Percentiles rank a stretch among this genome's conserved stretches.
Evolutionary conservation across 1,284 basidiomycete species (phyloP).

Genomic region (Malassezia restricta): DNA sequence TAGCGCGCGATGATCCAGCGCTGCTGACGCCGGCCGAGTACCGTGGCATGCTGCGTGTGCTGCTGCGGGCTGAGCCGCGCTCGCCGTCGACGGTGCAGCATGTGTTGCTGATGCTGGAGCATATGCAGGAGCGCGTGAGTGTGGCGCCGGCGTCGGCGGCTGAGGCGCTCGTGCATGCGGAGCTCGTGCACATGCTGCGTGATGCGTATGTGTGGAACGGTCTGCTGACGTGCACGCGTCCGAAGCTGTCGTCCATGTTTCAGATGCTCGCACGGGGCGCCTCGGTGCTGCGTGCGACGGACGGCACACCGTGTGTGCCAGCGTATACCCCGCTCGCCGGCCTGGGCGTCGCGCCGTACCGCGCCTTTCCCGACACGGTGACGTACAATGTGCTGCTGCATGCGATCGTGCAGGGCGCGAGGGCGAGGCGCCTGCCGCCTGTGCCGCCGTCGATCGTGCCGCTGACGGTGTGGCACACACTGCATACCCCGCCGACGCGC

Average conservation of each 20-base stretch:
- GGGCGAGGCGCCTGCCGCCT: not conserved
- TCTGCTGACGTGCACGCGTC: not conserved
- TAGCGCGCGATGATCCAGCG: not conserved
- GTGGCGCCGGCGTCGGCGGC: not conserved
- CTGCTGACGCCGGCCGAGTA: constrained; percentile 9
- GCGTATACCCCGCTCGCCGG: not conserved
- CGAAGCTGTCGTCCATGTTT: not conserved
- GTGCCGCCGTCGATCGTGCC: not conserved
- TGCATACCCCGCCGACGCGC: not conserved
- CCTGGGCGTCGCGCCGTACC: not conserved
- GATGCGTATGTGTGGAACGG: constrained; percentile 14
- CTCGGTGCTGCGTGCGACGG: not conserved
- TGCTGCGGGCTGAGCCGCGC: not conserved
- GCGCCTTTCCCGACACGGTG: constrained; percentile 6
- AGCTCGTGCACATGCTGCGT: constrained; percentile 1
- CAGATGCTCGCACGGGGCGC: constrained; percentile 3
- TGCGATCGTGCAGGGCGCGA: constrained; percentile 1
- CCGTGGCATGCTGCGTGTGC: constrained; percentile 3
- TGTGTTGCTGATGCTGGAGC: constrained; percentile 11
- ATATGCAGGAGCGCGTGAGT: not conserved
- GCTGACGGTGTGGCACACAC: not conserved
- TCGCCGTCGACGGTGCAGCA: not conserved
- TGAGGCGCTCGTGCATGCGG: constrained; percentile 4
- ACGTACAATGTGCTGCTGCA: constrained; percentile 15
- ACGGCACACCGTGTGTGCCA: not conserved